These are phyloP conservation scores for Amborella trichopoda DNA, from an alignment of 164 flowering plant species.

Conservation along the genomic window DNA sequence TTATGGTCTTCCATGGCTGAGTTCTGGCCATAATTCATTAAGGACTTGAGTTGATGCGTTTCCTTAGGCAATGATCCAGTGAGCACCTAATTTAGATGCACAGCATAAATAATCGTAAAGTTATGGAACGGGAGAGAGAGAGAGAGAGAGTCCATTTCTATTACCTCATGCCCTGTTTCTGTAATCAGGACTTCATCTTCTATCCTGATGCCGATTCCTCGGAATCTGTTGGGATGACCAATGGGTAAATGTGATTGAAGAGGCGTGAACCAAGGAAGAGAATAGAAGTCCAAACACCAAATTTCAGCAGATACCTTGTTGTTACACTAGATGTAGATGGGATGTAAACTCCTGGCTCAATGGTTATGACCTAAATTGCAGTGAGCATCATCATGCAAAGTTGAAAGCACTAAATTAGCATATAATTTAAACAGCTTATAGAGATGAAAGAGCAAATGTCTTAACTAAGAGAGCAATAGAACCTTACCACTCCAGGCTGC, in stretches of 20 bases:
- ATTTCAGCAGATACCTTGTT: conserved; percentile 40
- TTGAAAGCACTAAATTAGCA: not conserved
- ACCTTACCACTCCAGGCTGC: conserved; percentile 94
- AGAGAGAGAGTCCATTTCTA: not conserved
- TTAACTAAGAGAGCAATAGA: conserved; percentile 2
- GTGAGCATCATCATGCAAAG: not conserved
- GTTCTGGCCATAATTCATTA: conserved; percentile 40
- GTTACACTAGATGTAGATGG: conserved; percentile 48
- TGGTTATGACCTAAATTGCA: conserved; percentile 62
- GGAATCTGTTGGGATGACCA: conserved; percentile 36
- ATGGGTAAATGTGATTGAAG: not conserved
- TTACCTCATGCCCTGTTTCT: conserved; percentile 78
- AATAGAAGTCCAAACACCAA: not conserved
- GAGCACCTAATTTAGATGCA: too few relatives aligned
- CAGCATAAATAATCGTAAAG: too few relatives aligned
- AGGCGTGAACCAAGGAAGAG: not conserved
- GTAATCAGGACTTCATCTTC: conserved; percentile 95
- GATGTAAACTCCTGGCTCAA: conserved; percentile 93
- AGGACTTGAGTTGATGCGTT: conserved; percentile 58
- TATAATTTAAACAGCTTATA: not conserved
- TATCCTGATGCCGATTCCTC: conserved; percentile 86
- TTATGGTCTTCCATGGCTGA: conserved; percentile 14
- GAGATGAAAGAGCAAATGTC: conserved; percentile 1
- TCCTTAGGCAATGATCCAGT: conserved; percentile 95
- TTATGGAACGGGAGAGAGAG: too few relatives aligned